Base-by-base conservation (phyloP, 768 basidiomycete genomes). In the Austroboletus festivus region DNA sequence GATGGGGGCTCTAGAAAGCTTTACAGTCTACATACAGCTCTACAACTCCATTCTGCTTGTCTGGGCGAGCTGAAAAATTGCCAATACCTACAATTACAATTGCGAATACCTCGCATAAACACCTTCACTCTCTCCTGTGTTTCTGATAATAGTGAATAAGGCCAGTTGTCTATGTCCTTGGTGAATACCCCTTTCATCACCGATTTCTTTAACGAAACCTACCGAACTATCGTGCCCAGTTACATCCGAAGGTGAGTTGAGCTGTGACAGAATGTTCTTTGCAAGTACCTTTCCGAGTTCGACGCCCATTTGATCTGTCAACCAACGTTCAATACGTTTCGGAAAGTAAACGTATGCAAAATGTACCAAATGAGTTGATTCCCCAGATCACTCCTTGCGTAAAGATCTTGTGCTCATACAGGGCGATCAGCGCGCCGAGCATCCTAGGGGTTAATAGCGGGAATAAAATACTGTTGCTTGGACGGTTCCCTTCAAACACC, bases 331-430 rank as follows among this genome's bases (percentile, higher is more conserved):
- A 56, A 46, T 28, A 41, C 18, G 8, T 9, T 12, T n/a, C 10
- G n/a, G 31, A 23, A 21, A 23, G 12, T 2, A 1, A 45, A 28
- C 26, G 24, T 21, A 19, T 9, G 37, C 8, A 38, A n/a, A 6
- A 67, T 80, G 28, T 45, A 91, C 91, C 94, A 67, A 92, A 98
- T 3, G 92, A 93, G 77, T 99, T 98, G 77, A 99, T 95, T 21
- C 94, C 94, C 94, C 93, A 98, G 50, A 98, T 77, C 38, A 89
- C 86, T 64, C 96, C 96, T 67, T 98, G 96, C 0, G 89, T 88
- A 70, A 97, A 97, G 65, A 99, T 96, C 78, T 99, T 99, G 78
- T 99, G 96, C 71, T 98, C 93, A 65, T 95, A 96, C 55, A 96
- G 62, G 15, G 88, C 91, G 63, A 96, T 88, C 46, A 96, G 73